Base-by-base conservation (phyloP, 139 green algal species). In the Chlorella sorokiniana region DNA sequence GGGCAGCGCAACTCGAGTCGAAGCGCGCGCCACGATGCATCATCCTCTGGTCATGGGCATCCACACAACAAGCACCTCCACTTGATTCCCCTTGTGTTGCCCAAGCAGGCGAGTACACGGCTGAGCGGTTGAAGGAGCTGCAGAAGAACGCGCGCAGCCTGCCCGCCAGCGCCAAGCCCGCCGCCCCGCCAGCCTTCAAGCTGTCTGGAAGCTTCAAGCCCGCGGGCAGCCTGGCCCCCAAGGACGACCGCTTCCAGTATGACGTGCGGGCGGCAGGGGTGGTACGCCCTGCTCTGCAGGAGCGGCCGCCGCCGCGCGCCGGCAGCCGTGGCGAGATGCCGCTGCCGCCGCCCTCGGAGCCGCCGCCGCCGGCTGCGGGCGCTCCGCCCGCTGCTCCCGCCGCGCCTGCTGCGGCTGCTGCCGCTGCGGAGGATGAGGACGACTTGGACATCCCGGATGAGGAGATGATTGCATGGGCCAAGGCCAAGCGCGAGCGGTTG, bases 401-500 rank as follows among this genome's bases (percentile, higher is more conserved):
- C 85, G 16, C 86, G 75, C 22, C 88, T 85, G 29, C 78, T 77
- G 3, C 72, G 73, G 38, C 48, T n/a, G 23, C 63, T 63, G 56
- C 37, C 6, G 76, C 85, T 16, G 87, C 84, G 54, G 89, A 90
- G 0, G 88, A 88, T 1, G 84, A 80, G 0, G 85, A 86, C 31
- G 86, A 74, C 41, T 61, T 81, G 3, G 72, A 79, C 35, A 89
- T 94, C 27, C 92, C 92, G 0, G 85, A 94, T 44, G 79, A 90
- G 63, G 88, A 91, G n/a, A 91, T 82, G 22, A 95, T 95, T 81
- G 84, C 86, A 84, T 91, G 56, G 11, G 91, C 88, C 18, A 95
- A 95, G 85, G 90, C 87, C 16, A 94, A 94, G 78, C 84, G 93
- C n/a, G 93, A 95, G 82, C 86, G 90, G 35, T 72, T 96, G 44